Evolutionary conservation across 306 rosid genomes (phyloP), one percentile per base, ranked within the genome.

Genomic region (Cyclanthera cordifolia): DNA sequence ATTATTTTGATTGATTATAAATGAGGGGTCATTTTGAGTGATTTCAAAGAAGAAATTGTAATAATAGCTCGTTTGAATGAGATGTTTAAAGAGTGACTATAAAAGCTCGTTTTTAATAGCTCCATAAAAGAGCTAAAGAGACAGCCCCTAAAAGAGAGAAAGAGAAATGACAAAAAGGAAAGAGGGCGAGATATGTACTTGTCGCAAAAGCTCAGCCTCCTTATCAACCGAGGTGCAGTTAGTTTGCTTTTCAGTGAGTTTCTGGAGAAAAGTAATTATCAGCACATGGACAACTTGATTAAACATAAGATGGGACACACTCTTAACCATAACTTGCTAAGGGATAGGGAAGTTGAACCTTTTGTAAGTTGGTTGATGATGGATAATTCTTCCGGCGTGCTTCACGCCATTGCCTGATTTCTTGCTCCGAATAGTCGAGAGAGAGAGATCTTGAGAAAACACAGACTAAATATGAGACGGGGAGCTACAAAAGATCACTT

Each of bases 341-440:
- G 21, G 43, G 41, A 56, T 53, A 7, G 23, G 21, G 21, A 71
- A 24, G 46, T 49, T 53, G 55, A 76, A 90, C 99, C 95, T 87
- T 81, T 75, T 82, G 79, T 46, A 73, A 2, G 77, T 77, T 83
- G 59, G 61, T 69, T 49, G 69, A 79, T 73, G 74, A 82, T 20
- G 99, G 99, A 74, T 71, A 86, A 73, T 87, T 85, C 79, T 81
- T 93, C 79, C 73, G 79, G 64, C 99, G 87, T 32, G 88, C 90
- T 74, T 93, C 91, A 74, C 94, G 88, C 99, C 99, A 93, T 75
- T 78, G 85, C 70, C 60, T 79, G 65, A 90, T 81, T 85, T 93
- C 99, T 82, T 77, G 86, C 72, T 86, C 86, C 16, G 96, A 48
- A 68, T 86, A 93, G 64, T 71, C 77, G 70, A 71, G 61, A 49